Evolutionary conservation across 164 flowering plant species (phyloP), one percentile per base, ranked within the genome.

Genomic region (Umbilicus rupestris): DNA sequence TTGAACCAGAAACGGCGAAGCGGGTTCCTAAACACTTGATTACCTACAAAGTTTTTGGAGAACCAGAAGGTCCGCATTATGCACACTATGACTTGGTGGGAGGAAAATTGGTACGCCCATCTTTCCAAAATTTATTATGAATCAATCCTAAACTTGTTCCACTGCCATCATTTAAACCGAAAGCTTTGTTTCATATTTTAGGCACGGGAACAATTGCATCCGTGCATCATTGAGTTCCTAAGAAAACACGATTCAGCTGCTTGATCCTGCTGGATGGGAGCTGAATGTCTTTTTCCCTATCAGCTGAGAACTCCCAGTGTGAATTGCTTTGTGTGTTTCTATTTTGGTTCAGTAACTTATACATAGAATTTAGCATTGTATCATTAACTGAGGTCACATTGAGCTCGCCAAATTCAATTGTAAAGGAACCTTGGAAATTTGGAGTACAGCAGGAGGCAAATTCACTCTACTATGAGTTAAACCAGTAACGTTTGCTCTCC

Each of bases 1-100:
- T 46, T 76, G 67, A 30, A 72, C 30, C 87, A 91, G 97, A 87
- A 77, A 94, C 98, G 17, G 96, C 71, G 45, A 91, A 87, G 78
- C 73, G 84, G 39, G 70, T 94, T 73, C 93, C 97, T 59, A 73
- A 81, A 66, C 77, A 85, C 73, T 66, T 87, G 76, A 88, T 82
- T 35, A 79, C 86, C 22, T 91, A 87, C 72, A 83, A 84, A 45
- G 42, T 17, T 3, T 82, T 89, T 71, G 98, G 99, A 72, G 78
- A 83, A 67, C 74, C 80, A 58, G 81, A 64, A 22, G 96, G 97
- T 47, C 87, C 90, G 31, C 97, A 95, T 73, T 95, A 88, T 81
- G 99, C 94, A 78, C 99, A 95, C 68, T 95, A 95, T 76, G 99
- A 95, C 75, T 72, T 95, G 77, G 96, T 95, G 37, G 97, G 96